Evolutionary conservation across 2,329 filamentous ascomycete genomes (phyloP), one percentile per base, ranked within the genome.

Genomic region (Lachnellula hyalina): DNA sequence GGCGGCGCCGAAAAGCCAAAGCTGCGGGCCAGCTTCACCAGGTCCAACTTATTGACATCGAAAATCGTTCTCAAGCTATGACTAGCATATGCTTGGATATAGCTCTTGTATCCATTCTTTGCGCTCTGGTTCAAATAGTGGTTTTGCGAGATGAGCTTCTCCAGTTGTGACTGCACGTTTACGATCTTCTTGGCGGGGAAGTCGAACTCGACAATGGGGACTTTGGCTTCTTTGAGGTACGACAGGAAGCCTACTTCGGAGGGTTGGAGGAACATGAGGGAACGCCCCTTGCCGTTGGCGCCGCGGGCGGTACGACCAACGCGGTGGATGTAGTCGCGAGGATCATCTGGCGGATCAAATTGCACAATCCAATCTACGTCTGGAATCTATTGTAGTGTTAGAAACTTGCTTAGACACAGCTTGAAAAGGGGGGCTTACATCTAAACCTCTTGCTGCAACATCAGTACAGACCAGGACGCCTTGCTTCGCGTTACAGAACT

Each of bases 281-380:
- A 93, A 65, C 90, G 86, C 28, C 94, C 94, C 73, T 90, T 95
- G 68, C 82, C 84, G 69, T 89, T 86, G 56, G 84, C 79, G 51
- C 92, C 93, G 73, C 94, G 82, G 0, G 94, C 94, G 3, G 94
- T 99, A 66, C 94, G 90, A 64, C 94, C 94, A 15, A 97, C 94
- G 56, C 94, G 89, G 77, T 99, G 94, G 66, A 96, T 95, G 74
- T 97, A 95, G 71, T 94, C 89, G 64, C 87, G 80, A 21, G 90
- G 88, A 70, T 95, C 90, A 78, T 96, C 91, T 3, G 92, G 91
- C 11, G 92, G 93, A 65, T 96, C 94, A 67, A 95, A 96, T 72
- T 97, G 92, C 59, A 96, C 85, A 63, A 96, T 95, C 86, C 89
- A 97, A 75, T 97, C 93, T 44, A 97, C 93, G 21, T 89, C 86